Conservation (phyloP, 2,329 filamentous ascomycete species). For the Cladophialophora immunda region DNA sequence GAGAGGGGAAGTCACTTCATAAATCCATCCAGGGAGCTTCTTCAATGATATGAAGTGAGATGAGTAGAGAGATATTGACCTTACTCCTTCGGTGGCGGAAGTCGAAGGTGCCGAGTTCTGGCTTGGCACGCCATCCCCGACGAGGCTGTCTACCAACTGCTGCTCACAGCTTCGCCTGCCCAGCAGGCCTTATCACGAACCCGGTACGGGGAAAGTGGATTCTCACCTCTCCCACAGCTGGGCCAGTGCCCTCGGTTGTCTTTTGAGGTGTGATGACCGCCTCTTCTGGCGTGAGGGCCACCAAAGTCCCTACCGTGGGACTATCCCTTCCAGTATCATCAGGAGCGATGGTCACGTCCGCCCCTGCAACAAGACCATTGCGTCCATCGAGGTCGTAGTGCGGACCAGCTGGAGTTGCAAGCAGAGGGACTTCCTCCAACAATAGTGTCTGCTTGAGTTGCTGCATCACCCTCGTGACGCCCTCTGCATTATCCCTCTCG, state of each 20-base stretch:
- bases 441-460: slow-evolving; percentile 52
- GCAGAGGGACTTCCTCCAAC: slow-evolving; percentile 43
- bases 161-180: slow-evolving; percentile 14
- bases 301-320: slow-evolving; percentile 34
- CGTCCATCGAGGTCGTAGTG: slow-evolving; percentile 30
- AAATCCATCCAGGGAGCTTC: too few relatives aligned
- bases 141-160: background rate
- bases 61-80: too few relatives aligned
- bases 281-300: slow-evolving; percentile 37
- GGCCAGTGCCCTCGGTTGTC: background rate
- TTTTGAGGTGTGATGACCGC: slow-evolving; percentile 33
- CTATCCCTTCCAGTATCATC: slow-evolving; percentile 37
- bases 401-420: slow-evolving; percentile 30
- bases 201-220: slow-evolving; percentile 33
- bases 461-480: slow-evolving; percentile 38
- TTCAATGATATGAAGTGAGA: background rate
- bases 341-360: slow-evolving; percentile 35
- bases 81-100: too few relatives aligned
- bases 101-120: too few relatives aligned
- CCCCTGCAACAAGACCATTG: slow-evolving; percentile 33
- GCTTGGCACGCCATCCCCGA: background rate
- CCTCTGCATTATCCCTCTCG: slow-evolving; percentile 23
- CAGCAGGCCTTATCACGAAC: slow-evolving; percentile 28
- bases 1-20: too few relatives aligned
- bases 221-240: slow-evolving; percentile 25